A percentile compares a stretch with the other conserved stretches of the same genome.
Conservation (phyloP, 306 rosid genomes). For the Glycine latifolia region DNA sequence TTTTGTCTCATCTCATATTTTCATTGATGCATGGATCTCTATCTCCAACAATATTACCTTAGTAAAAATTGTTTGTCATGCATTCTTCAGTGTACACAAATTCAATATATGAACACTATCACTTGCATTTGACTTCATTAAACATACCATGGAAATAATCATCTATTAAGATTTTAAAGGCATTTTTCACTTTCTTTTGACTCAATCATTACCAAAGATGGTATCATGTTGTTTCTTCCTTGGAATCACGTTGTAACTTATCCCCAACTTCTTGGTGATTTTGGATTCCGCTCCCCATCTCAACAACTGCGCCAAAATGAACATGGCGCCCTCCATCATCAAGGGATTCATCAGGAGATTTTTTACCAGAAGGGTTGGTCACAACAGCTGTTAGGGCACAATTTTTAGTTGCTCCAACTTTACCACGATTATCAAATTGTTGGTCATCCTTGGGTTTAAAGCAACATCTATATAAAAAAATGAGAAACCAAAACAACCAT, state of each 20-base stretch:
- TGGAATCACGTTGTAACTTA: neutral
- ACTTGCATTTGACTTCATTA: neutral
- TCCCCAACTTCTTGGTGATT: constrained; percentile 14
- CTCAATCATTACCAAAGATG: constrained; percentile 32
- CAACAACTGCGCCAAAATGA: constrained; percentile 61
- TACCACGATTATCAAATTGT: neutral
- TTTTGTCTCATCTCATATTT: neutral
- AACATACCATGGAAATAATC: neutral
- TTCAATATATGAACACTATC: constrained; percentile 22
- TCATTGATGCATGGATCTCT: constrained; percentile 12
- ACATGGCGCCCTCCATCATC: constrained; percentile 47
- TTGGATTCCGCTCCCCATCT: constrained; percentile 38
- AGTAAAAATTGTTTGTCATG: neutral
- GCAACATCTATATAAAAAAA: constrained; percentile 56
- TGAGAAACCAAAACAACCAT: constrained; percentile 70
- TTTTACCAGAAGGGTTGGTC: constrained; percentile 2
- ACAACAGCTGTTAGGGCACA: neutral
- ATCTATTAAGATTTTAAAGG: constrained; percentile 44
- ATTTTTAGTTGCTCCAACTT: neutral
- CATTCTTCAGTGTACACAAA: neutral
- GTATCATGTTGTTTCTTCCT: neutral
- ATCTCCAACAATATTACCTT: constrained; percentile 10
- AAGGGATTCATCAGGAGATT: constrained; percentile 37
- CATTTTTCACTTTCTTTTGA: constrained; percentile 47
- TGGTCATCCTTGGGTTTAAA: constrained; percentile 17